Base-by-base conservation (phyloP, 108 stramenopile species). In the Fragilaria radians region DNA sequence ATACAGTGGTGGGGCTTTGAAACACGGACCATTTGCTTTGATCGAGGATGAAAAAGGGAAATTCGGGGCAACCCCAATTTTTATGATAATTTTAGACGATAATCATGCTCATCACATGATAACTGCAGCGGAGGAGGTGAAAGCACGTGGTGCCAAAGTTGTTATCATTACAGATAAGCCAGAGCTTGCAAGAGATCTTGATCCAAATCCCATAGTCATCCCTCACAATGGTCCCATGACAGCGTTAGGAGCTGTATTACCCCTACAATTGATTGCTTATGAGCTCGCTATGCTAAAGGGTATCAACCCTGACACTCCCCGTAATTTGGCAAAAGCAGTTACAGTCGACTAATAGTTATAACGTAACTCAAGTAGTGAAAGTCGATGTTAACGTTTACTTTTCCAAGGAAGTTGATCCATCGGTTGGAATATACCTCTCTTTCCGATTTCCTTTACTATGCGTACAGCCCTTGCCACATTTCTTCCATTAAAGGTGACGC, bases 261-360 rank as follows among this genome's bases (percentile, higher is more conserved):
- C 98, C 0, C 80, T 99, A 45, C 96, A 99, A 67, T 70, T 99
- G 47, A 79, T 99, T 57, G 94, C 97, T 5, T 99, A 97, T 65
- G 98, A 99, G 73, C 85, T 99, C 19, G 96, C 98, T 5, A 84
- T 96, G 66, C 46, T 97, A n/a, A 70, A 79, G 83, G 95, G 95
- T 18, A 95, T 98, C 80, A 94, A 97, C 63, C 96, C 97, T 22
- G 99, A 99, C 65, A 93, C 89, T 28, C 99, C 99, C 19, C 77
- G 99, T 19, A 98, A 99, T 73, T 83, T 99, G 48, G 99, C 99
- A 36, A 99, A 99, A 81, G 91, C 94, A n/a, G 99, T 99, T 19
- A 99, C 98, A 21, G 96, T 97, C 21, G 98, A 99, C 68, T 99
- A 84, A 76, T 34, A 29, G n/a, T n/a, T n/a, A n/a, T n/a, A n/a